Conservation (phyloP, 495 filamentous ascomycete genomes). For the Cetradonia linearis region DNA sequence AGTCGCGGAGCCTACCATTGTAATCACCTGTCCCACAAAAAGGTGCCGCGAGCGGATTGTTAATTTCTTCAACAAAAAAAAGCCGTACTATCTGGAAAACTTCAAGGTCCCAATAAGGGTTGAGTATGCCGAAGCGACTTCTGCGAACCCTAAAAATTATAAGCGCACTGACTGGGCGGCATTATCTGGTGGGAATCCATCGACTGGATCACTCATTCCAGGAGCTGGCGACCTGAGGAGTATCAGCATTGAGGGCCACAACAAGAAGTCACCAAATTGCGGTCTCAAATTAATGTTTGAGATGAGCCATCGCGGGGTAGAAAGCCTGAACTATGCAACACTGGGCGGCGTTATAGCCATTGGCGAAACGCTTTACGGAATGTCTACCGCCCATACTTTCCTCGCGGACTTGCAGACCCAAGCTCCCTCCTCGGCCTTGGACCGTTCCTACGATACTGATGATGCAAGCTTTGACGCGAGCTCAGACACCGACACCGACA, state of each 20-base stretch:
- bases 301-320: background rate
- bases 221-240: background rate
- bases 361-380: background rate
- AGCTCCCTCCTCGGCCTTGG: background rate
- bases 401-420: background rate
- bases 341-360: background rate
- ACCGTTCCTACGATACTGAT: background rate
- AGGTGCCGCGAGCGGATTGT: background rate
- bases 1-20: background rate
- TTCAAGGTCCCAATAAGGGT: background rate
- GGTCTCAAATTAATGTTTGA: background rate
- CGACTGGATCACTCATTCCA: no score
- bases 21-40: background rate
- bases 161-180: no score
- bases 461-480: background rate
- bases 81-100: background rate
- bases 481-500: background rate
- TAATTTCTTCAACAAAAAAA: background rate
- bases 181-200: background rate
- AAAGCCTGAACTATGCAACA: background rate
- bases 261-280: background rate
- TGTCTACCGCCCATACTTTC: constrained; percentile 8
- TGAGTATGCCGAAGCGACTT: no score
- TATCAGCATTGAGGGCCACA: background rate
- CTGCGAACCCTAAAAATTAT: no score